Percentiles rank a stretch among this genome's conserved stretches.
These are phyloP conservation scores for Taphrina pruni DNA, from an alignment of 1,139 yeast species.

Conservation along the genomic window DNA sequence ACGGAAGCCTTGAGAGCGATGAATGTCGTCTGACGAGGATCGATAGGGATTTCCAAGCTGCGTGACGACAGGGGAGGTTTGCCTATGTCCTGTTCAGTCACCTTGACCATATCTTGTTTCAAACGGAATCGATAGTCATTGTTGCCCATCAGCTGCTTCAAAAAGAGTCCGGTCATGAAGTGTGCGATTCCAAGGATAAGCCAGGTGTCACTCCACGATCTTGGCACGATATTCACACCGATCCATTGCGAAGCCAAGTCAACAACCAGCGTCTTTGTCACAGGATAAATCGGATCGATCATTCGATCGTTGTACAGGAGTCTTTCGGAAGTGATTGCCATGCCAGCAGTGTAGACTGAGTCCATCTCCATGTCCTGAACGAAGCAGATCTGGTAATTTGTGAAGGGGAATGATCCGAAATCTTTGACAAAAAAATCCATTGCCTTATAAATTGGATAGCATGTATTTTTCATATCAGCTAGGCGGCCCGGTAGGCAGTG, in stretches of 20 bases:
- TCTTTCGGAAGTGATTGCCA: slow-evolving; percentile 68
- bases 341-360: slow-evolving; percentile 71
- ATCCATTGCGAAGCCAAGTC: slow-evolving; percentile 90
- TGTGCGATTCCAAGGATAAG: slow-evolving; percentile 83
- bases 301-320: slow-evolving; percentile 76
- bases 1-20: slow-evolving; percentile 81
- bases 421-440: slow-evolving; percentile 84
- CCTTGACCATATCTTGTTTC: slow-evolving; percentile 66
- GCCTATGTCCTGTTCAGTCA: slow-evolving; percentile 78
- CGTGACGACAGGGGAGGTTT: slow-evolving; percentile 80
- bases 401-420: slow-evolving; percentile 91
- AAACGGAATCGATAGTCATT: slow-evolving; percentile 80
- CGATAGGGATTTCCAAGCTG: slow-evolving; percentile 69
- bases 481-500: slow-evolving; percentile 65
- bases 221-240: slow-evolving; percentile 88
- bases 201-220: slow-evolving; percentile 85
- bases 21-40: slow-evolving; percentile 66
- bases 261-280: slow-evolving; percentile 70
- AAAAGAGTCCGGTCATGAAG: slow-evolving; percentile 78
- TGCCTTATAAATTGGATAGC: slow-evolving; percentile 75
- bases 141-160: slow-evolving; percentile 73
- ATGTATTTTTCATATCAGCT: slow-evolving; percentile 71
- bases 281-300: slow-evolving; percentile 77
- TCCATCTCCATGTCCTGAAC: slow-evolving; percentile 64
- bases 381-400: slow-evolving; percentile 78